Evolutionary conservation across 257 asterid genomes (phyloP).

Genomic region (Buddleja alternifolia): DNA sequence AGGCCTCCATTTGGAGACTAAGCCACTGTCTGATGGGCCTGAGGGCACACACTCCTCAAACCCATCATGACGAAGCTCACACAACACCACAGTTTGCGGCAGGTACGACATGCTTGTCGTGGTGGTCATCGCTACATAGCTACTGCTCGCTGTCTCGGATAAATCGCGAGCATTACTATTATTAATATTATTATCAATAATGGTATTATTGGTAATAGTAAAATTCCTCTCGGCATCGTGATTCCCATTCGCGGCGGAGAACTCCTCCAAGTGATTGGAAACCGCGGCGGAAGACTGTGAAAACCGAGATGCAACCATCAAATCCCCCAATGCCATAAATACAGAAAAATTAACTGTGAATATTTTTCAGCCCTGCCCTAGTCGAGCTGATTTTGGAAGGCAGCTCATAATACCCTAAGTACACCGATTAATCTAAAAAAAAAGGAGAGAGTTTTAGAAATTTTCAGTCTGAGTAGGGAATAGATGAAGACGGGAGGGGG

Average conservation of each 20-base stretch:
- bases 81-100: slow-evolving; percentile 84
- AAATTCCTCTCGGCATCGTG: slow-evolving; percentile 56
- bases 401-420: slow-evolving; percentile 71
- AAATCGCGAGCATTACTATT: slow-evolving; percentile 51
- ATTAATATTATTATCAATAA: neutral
- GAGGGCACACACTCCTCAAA: slow-evolving; percentile 80
- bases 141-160: slow-evolving; percentile 67
- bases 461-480: slow-evolving; percentile 26
- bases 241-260: slow-evolving; percentile 47
- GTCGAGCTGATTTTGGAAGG: slow-evolving; percentile 72
- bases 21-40: slow-evolving; percentile 87
- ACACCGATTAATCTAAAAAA: slow-evolving; percentile 29
- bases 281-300: slow-evolving; percentile 79
- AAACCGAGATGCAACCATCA: slow-evolving; percentile 91
- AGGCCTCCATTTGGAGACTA: slow-evolving; percentile 96
- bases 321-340: slow-evolving; percentile 98
- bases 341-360: slow-evolving; percentile 19
- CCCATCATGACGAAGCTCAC: slow-evolving; percentile 93
- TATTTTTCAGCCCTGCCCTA: slow-evolving; percentile 73
- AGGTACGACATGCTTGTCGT: slow-evolving; percentile 86
- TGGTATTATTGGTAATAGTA: slow-evolving; percentile 30
- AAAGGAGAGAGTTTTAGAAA: neutral
- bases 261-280: slow-evolving; percentile 73
- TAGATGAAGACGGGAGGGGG: slow-evolving; percentile 27
- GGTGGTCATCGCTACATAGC: slow-evolving; percentile 60